Conservation (phyloP, 2,329 filamentous ascomycete genomes). For the Alternaria sp. region DNA sequence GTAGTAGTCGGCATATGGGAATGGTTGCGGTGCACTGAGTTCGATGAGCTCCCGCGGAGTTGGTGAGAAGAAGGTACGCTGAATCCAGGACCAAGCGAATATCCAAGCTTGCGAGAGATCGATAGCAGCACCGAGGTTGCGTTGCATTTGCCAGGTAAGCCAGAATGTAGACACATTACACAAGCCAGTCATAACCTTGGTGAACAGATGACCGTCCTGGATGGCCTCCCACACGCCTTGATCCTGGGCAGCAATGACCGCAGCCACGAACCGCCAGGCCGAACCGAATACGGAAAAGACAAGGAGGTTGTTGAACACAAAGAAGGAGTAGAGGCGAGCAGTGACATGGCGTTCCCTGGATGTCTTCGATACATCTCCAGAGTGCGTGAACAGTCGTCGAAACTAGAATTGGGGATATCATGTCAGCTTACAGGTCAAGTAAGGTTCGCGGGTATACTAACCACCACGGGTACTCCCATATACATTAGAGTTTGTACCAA, state of each 20-base stretch:
- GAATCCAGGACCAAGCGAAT: constrained; percentile 78
- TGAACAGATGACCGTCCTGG: constrained; percentile 66
- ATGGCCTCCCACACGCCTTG: constrained; percentile 72
- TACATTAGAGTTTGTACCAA: constrained; percentile 86
- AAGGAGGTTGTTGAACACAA: constrained; percentile 94
- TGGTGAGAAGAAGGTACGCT: constrained; percentile 79
- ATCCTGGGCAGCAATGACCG: constrained; percentile 64
- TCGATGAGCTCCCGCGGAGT: constrained; percentile 93
- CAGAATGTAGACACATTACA: constrained; percentile 88
- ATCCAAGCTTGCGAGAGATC: constrained; percentile 88
- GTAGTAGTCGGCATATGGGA: constrained; percentile 96
- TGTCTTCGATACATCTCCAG: constrained; percentile 90
- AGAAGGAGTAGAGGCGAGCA: constrained; percentile 92
- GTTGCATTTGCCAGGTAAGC: constrained; percentile 87
- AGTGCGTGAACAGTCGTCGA: constrained; percentile 79
- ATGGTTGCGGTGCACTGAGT: constrained; percentile 86
- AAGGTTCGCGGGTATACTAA: background rate
- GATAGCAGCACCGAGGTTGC: constrained; percentile 81
- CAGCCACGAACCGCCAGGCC: constrained; percentile 77
- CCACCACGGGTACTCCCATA: constrained; percentile 79
- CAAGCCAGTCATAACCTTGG: constrained; percentile 72
- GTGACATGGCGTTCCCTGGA: constrained; percentile 85
- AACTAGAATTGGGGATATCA: constrained; percentile 56
- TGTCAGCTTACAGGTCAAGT: background rate
- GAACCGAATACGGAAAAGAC: constrained; percentile 92